Base-by-base conservation (phyloP, 2,329 filamentous ascomycete genomes). In the Juglanconis juglandina region DNA sequence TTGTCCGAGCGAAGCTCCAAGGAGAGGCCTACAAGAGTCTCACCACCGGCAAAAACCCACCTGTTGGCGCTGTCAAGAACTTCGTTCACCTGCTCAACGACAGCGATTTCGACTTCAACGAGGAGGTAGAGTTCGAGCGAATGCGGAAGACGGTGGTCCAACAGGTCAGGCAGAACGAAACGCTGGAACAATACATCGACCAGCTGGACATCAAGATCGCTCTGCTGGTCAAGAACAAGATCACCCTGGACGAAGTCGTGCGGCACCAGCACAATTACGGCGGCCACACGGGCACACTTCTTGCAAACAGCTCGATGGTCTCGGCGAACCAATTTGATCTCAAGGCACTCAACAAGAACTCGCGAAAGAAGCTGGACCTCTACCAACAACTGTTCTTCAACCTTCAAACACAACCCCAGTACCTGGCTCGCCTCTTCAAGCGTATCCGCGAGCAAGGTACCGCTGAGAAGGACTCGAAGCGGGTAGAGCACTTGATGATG, bases 131-230 rank as follows among this genome's bases (percentile, higher is more conserved):
- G 72, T 97, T 98, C 66, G 95, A 99, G 74, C 86, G 93, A 52
- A 80, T 98, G 71, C 87, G 96, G 56, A 97, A 98, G 79, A 96
- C 91, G 4, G 95, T 99, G 14, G 93, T 99, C 6, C 93, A 98
- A 71, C 93, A 98, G 71, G 95, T 99, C 9, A 89, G 94, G 52
- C 93, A 97, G 68, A 99, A 99, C 70, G 95, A 99, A 76, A 88
- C 96, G 79, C 86, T 96, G 44, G 95, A 99, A 76, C 92, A 97
- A 72, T 99, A 99, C 71, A 96, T 99, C 67, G 93, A 96, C 68
- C 95, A 99, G 72, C 84, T 99, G 41, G 96, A 99, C 71, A 96
- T 99, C 80, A 99, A 99, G 78, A 99, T 99, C 72, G 95, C 95
- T 1, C 84, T 99, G 3, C 82, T 99, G 17, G 95, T 99, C 69